Evolutionary conservation across 495 filamentous ascomycete species (phyloP).

Genomic region (Aspergillus cavernicola): DNA sequence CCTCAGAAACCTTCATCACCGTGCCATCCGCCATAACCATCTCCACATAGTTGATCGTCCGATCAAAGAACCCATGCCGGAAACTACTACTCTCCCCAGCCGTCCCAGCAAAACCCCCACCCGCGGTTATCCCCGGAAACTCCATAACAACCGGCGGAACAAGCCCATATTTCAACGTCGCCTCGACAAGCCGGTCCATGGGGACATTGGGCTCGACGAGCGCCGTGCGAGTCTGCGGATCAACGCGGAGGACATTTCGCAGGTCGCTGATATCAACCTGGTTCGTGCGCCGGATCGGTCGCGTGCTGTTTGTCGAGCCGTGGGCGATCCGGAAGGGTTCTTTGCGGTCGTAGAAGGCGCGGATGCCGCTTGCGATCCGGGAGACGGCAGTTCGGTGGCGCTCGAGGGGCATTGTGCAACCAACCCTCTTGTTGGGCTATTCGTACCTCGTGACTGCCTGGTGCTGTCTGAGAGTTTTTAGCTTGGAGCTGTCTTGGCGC

Average conservation of each 20-base stretch:
- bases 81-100: conserved; percentile 54
- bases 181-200: conserved; percentile 46
- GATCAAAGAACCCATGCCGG: conserved; percentile 55
- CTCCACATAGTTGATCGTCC: conserved; percentile 47
- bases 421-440: no score
- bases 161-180: conserved; percentile 37
- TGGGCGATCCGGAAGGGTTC: conserved; percentile 73
- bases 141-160: conserved; percentile 56
- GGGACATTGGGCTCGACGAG: conserved; percentile 54
- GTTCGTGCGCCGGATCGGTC: conserved; percentile 47
- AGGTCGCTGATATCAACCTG: conserved; percentile 52
- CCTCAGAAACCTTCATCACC: conserved; percentile 34
- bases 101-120: conserved; percentile 54
- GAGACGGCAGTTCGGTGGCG: conserved; percentile 8
- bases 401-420: conserved; percentile 4
- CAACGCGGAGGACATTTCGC: conserved; percentile 50
- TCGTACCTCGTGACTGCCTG: no score
- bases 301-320: conserved; percentile 74
- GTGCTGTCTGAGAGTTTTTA: no score
- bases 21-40: conserved; percentile 53
- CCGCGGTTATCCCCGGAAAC: conserved; percentile 56
- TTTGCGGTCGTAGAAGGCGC: conserved; percentile 51
- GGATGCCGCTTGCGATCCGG: conserved; percentile 32
- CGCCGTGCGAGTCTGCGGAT: conserved; percentile 35
- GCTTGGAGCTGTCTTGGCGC: no score